A percentile compares a stretch with the other conserved stretches of the same genome.
phyloP scores from a whole-genome alignment of 257 asterid genomes.

The Salvia miltiorrhiza region DNA sequence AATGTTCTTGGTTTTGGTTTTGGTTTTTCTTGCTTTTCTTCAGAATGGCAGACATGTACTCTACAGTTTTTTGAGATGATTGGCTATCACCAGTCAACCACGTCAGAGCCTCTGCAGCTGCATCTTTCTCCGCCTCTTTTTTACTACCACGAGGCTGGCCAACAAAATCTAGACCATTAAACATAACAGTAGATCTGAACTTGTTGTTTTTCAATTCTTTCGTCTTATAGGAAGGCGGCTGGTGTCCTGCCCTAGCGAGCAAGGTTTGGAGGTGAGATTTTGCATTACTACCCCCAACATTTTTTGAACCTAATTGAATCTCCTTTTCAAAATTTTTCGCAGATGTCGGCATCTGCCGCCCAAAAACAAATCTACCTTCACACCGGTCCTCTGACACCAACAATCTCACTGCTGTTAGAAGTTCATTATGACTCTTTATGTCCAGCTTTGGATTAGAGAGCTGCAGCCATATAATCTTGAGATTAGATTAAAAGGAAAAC shows the following conservation, averaged over 20 bases:
- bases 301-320: slow-evolving; percentile 21
- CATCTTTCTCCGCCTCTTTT: slow-evolving; percentile 93
- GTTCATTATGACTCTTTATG: slow-evolving; percentile 47
- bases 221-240: slow-evolving; percentile 67
- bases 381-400: slow-evolving; percentile 77
- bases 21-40: slow-evolving; percentile 66
- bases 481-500: slow-evolving; percentile 20
- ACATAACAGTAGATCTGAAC: slow-evolving; percentile 66
- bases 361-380: slow-evolving; percentile 86
- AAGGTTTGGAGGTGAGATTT: slow-evolving; percentile 74
- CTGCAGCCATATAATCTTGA: slow-evolving; percentile 44
- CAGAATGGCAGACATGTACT: slow-evolving; percentile 61
- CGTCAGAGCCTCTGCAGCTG: slow-evolving; percentile 84
- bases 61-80: slow-evolving; percentile 45
- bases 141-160: slow-evolving; percentile 77
- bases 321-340: slow-evolving; percentile 39
- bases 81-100: slow-evolving; percentile 87
- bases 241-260: slow-evolving; percentile 78
- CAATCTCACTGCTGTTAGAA: slow-evolving; percentile 71
- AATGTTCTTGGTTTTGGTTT: slow-evolving; percentile 27
- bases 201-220: slow-evolving; percentile 55
- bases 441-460: slow-evolving; percentile 63
- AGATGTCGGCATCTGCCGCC: slow-evolving; percentile 46
- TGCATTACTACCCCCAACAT: slow-evolving; percentile 50
- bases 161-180: slow-evolving; percentile 75